Conservation (phyloP, 768 basidiomycete genomes). For the Naganishia randhawae region DNA sequence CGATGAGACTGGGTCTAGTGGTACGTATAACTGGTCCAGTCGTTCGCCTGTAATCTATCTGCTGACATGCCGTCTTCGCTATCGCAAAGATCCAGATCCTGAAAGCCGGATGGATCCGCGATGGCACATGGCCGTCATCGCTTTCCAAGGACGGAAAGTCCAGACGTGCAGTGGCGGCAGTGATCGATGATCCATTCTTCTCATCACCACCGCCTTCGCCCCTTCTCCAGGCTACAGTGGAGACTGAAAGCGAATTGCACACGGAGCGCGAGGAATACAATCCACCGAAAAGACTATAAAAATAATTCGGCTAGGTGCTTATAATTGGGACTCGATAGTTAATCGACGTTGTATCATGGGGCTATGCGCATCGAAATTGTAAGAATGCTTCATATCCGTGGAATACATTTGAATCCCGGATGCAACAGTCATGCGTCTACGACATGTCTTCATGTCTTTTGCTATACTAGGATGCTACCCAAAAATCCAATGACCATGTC, state of each 20-base stretch:
- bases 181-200: constrained; percentile 26
- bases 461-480: neutral
- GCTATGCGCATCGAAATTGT: no score
- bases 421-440: neutral
- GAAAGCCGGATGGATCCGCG: constrained; percentile 38
- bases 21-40: constrained; percentile 27
- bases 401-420: neutral
- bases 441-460: constrained; percentile 23
- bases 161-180: neutral
- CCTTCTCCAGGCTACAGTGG: neutral
- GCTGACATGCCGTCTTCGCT: neutral
- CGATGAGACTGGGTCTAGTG: constrained; percentile 33
- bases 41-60: neutral
- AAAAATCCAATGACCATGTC: neutral
- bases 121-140: constrained; percentile 37
- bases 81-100: constrained; percentile 37
- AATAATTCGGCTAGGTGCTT: neutral
- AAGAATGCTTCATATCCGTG: no score
- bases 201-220: constrained; percentile 14
- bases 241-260: neutral
- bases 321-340: neutral
- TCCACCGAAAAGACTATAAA: constrained; percentile 5
- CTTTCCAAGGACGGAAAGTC: constrained; percentile 16
- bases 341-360: neutral
- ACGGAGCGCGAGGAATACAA: neutral